Conservation (phyloP, 345 rosid species). For the Durio zibethinus region DNA sequence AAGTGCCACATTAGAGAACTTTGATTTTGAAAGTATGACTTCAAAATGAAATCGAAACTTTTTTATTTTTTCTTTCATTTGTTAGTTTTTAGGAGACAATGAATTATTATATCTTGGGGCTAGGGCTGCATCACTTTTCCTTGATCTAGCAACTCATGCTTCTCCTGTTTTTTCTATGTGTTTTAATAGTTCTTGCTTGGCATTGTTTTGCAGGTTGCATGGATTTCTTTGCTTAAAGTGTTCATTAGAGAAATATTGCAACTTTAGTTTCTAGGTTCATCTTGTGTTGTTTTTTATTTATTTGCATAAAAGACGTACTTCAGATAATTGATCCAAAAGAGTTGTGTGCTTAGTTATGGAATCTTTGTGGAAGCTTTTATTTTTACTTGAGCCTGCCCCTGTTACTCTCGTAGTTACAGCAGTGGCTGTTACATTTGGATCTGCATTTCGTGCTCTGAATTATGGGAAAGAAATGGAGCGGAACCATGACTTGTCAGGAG, state of each 20-base stretch:
- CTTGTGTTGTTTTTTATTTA: slow-evolving; percentile 1
- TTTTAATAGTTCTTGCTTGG: slow-evolving; percentile 4
- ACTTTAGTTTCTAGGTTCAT: slow-evolving; percentile 23
- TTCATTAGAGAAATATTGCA: slow-evolving; percentile 26
- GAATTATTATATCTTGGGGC: neutral
- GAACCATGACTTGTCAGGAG: slow-evolving; percentile 78
- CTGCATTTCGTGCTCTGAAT: slow-evolving; percentile 94
- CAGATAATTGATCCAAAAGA: slow-evolving; percentile 19
- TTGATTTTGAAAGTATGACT: neutral
- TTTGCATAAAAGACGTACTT: slow-evolving; percentile 12
- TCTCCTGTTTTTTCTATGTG: neutral
- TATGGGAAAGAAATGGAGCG: slow-evolving; percentile 94
- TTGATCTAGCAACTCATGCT: neutral
- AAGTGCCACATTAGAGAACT: neutral
- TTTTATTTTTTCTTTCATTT: neutral
- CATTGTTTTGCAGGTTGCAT: slow-evolving; percentile 40
- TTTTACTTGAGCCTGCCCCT: slow-evolving; percentile 89
- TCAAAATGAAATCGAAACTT: neutral
- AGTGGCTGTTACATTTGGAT: slow-evolving; percentile 79
- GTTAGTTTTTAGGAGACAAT: neutral
- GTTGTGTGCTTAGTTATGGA: slow-evolving; percentile 47
- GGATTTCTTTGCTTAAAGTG: slow-evolving; percentile 20
- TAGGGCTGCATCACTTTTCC: neutral
- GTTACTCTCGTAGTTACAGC: slow-evolving; percentile 79
- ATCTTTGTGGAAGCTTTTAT: slow-evolving; percentile 76